phyloP scores from a whole-genome alignment of 441 rosid genomes.

The Corymbia calophylla region DNA sequence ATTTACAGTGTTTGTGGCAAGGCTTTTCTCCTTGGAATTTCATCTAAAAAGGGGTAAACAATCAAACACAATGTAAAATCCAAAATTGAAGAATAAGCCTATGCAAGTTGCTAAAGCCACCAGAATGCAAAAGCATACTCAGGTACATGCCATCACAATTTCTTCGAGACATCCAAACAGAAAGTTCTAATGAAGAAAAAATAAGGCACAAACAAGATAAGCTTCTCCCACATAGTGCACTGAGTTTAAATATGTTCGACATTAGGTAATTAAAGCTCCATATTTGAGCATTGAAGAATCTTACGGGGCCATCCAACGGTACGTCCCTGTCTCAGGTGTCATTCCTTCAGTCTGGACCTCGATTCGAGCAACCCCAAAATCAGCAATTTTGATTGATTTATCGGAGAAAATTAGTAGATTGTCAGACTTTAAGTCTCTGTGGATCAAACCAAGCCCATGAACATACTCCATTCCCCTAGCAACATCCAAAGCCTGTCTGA shows the following conservation, averaged over 20 bases:
- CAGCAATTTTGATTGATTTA: conserved; percentile 90
- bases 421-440: conserved; percentile 90
- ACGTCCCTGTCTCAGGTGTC: conserved; percentile 98
- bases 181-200: neutral
- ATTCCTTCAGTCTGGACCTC: conserved; percentile 99
- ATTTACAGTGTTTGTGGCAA: neutral
- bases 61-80: neutral
- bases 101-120: neutral
- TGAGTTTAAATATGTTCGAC: neutral
- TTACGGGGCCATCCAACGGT: conserved; percentile 99
- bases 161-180: neutral
- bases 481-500: conserved; percentile 91
- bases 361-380: conserved; percentile 95
- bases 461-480: conserved; percentile 97
- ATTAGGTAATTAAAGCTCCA: neutral
- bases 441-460: conserved; percentile 77
- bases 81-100: neutral
- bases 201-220: neutral
- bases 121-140: neutral
- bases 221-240: neutral
- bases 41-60: neutral
- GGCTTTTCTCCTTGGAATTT: neutral
- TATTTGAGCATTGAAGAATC: conserved; percentile 13
- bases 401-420: conserved; percentile 85
- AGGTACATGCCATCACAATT: neutral